A percentile compares a stretch with the other conserved stretches of the same genome.
Conservation (phyloP, 1,284 basidiomycete genomes). For the Heliocybe sulcata region DNA sequence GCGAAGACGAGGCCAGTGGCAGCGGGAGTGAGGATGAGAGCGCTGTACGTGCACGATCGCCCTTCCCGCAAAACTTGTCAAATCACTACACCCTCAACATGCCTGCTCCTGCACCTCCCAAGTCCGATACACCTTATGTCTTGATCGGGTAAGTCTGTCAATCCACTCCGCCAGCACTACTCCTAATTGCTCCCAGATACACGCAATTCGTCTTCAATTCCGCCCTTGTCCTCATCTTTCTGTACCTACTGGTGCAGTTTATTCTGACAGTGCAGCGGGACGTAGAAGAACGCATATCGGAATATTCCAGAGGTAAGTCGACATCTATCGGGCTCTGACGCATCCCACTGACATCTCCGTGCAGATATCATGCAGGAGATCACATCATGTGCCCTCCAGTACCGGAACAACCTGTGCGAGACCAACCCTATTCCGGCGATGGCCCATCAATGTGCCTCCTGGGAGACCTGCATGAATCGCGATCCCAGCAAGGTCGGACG, state of each 20-base stretch:
- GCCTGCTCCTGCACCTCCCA: slow-evolving; percentile 45
- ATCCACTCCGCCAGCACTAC: slow-evolving; percentile 9
- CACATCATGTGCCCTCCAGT: slow-evolving; percentile 71
- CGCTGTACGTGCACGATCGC: slow-evolving; percentile 14
- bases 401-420: slow-evolving; percentile 82
- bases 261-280: slow-evolving; percentile 88
- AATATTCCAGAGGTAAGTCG: slow-evolving; percentile 79
- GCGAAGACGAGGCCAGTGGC: slow-evolving; percentile 31
- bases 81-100: slow-evolving; percentile 80
- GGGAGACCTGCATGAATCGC: slow-evolving; percentile 96
- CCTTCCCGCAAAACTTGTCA: slow-evolving; percentile 49
- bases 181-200: slow-evolving; percentile 47
- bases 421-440: slow-evolving; percentile 74
- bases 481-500: slow-evolving; percentile 88
- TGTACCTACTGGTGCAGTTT: slow-evolving; percentile 83
- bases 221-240: slow-evolving; percentile 76
- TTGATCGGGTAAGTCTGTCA: slow-evolving; percentile 62
- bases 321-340: background rate
- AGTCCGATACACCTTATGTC: slow-evolving; percentile 63
- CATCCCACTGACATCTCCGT: slow-evolving; percentile 5
- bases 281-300: slow-evolving; percentile 82
- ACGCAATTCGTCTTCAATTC: slow-evolving; percentile 93
- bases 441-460: slow-evolving; percentile 75
- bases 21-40: slow-evolving; percentile 26
- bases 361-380: slow-evolving; percentile 88